Evolutionary conservation across 2,329 filamentous ascomycete genomes (phyloP), one percentile per base, ranked within the genome.

Genomic region (Tolypocladium cylindrosporum): DNA sequence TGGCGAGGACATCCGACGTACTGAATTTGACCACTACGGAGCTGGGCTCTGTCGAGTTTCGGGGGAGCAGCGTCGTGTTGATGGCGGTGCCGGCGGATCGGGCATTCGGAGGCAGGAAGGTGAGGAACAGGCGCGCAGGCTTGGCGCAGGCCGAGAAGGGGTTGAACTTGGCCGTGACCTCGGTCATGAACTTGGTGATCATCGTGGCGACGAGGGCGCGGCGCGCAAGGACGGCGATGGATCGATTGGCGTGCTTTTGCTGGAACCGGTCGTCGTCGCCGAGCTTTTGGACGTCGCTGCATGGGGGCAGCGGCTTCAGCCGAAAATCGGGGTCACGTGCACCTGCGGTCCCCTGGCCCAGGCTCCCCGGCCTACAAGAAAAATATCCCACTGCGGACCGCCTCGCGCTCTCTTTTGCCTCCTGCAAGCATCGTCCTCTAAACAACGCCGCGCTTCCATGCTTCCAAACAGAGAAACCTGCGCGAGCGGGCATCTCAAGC

Each of bases 151-250:
- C 75, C 36, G 86, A 88, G 82, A 97, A 97, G 43, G 94, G 93
- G 75, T 96, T 96, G 85, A 97, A 97, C 71, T 85, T 85, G 63
- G 91, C 88, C 67, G 82, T 85, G 67, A 97, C 86, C 71, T 91
- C 85, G 72, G 91, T 93, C 72, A 95, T 83, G 78, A 90, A 94
- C 71, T 87, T 86, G 60, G 89, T 93, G 61, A 94, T 90, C 90
- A 94, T 94, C 55, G 72, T 79, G 69, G 60, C 54, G 62, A 55
- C 52, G 60, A 39, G 45, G 16, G 42, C 58, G 55, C 59, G 55
- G 54, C 42, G 60, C 55, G 62, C 53, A 45, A 50, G 21, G 43
- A 51, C 43, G 39, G 8, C 16, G 14, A 27, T 34, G 24, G 53
- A 14, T 16, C 53, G 40, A 42, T 43, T 42, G 53, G n/a, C 11